Percentiles rank a stretch among this genome's conserved stretches.
phyloP scores from a whole-genome alignment of 805 yeast species.

The Kuraishia cidri region DNA sequence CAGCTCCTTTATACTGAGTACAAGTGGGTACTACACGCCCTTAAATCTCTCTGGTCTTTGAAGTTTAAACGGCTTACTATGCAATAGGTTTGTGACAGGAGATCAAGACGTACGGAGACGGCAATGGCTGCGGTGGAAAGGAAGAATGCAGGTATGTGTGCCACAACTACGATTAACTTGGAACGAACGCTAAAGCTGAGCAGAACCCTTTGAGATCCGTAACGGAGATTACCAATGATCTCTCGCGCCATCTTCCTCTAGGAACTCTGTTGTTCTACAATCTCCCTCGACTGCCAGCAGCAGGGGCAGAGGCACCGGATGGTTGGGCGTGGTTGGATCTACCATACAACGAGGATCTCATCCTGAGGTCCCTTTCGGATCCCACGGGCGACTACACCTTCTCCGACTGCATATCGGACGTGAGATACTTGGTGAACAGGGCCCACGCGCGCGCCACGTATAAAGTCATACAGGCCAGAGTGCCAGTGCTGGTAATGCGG shows the following conservation, averaged over 20 bases:
- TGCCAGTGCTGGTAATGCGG: constrained; percentile 22
- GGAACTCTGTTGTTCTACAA: constrained; percentile 38
- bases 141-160: too few species aligned
- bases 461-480: constrained; percentile 10
- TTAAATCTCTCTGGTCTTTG: too few species aligned
- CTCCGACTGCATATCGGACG: constrained; percentile 20
- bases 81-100: too few species aligned
- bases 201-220: background rate
- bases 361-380: constrained; percentile 6
- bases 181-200: too few species aligned
- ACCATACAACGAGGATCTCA: constrained; percentile 18
- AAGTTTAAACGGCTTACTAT: too few species aligned
- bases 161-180: too few species aligned
- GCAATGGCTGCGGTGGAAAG: too few species aligned
- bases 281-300: constrained; percentile 29
- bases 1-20: too few species aligned
- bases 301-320: constrained; percentile 27
- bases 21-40: too few species aligned
- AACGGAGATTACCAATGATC: constrained; percentile 26
- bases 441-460: constrained; percentile 37
- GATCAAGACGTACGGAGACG: too few species aligned
- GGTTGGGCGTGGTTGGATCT: constrained; percentile 54
- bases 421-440: constrained; percentile 32
- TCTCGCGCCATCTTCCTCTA: constrained; percentile 28
- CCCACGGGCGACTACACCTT: constrained; percentile 7